These are phyloP conservation scores for Tolypocladium sp. DNA, from an alignment of 2,329 filamentous ascomycete genomes.

Conservation along the genomic window DNA sequence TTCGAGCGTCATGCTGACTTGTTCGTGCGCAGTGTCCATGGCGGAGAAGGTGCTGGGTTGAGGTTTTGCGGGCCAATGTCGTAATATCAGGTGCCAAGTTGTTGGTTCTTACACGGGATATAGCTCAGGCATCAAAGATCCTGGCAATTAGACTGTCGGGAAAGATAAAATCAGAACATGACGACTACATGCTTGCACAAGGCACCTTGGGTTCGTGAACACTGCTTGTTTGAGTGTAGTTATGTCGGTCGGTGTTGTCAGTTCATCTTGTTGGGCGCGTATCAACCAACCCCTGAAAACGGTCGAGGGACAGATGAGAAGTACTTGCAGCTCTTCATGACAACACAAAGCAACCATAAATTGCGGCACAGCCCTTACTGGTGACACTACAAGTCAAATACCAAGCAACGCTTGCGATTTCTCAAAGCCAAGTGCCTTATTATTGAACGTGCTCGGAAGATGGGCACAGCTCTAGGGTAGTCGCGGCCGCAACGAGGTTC, in stretches of 20 bases:
- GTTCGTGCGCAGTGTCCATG: slow-evolving; percentile 31
- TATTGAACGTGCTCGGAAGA: no score
- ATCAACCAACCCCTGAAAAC: no score
- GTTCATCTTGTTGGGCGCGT: no score
- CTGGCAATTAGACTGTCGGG: neutral
- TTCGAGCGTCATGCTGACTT: neutral
- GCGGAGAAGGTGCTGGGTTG: slow-evolving; percentile 39
- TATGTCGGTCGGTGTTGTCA: neutral
- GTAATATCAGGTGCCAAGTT: neutral
- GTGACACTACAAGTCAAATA: no score
- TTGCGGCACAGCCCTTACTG: no score
- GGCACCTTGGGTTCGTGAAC: neutral
- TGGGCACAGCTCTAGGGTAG: neutral
- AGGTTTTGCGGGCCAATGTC: neutral
- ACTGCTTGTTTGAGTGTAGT: neutral
- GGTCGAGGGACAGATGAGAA: no score
- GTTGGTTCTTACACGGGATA: neutral
- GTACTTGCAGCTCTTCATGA: no score
- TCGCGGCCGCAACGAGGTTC: neutral
- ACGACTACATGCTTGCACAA: no score
- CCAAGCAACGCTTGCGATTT: no score
- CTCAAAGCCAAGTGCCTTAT: no score
- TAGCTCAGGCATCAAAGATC: neutral
- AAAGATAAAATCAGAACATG: no score
- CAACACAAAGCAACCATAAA: no score